Conservation (phyloP, 1,284 basidiomycete species). For the Puccinia triticina region DNA sequence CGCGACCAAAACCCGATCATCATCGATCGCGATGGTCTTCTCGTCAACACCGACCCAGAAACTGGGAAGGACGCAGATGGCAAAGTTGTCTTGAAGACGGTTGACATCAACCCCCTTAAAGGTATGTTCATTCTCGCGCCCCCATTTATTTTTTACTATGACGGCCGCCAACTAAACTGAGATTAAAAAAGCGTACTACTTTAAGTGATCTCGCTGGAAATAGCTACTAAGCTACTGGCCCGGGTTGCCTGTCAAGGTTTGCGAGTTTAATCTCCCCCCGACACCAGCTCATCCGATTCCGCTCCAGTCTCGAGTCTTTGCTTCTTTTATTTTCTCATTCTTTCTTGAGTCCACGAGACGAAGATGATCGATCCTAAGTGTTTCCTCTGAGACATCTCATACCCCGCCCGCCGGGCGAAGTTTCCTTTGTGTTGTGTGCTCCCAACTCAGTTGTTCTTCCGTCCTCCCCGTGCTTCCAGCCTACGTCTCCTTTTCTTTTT, state of each 20-base stretch:
- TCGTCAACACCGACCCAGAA: neutral
- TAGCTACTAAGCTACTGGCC: neutral
- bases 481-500: too few species aligned
- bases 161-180: neutral
- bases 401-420: too few species aligned
- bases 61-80: neutral
- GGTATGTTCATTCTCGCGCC: neutral
- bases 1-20: neutral
- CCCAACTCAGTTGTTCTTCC: too few species aligned
- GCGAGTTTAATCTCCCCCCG: neutral
- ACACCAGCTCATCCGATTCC: too few species aligned
- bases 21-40: neutral
- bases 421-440: too few species aligned
- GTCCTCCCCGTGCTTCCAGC: too few species aligned
- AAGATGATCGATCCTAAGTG: too few species aligned
- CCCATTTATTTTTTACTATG: neutral
- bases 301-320: too few species aligned
- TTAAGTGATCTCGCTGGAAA: neutral
- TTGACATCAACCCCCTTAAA: conserved; percentile 21
- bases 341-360: neutral
- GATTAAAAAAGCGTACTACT: neutral
- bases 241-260: conserved; percentile 4
- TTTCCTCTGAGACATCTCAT: too few species aligned
- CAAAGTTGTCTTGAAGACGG: neutral
- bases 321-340: neutral